Conservation (phyloP, 352 stramenopile species). For the Pseudoperonospora humuli region DNA sequence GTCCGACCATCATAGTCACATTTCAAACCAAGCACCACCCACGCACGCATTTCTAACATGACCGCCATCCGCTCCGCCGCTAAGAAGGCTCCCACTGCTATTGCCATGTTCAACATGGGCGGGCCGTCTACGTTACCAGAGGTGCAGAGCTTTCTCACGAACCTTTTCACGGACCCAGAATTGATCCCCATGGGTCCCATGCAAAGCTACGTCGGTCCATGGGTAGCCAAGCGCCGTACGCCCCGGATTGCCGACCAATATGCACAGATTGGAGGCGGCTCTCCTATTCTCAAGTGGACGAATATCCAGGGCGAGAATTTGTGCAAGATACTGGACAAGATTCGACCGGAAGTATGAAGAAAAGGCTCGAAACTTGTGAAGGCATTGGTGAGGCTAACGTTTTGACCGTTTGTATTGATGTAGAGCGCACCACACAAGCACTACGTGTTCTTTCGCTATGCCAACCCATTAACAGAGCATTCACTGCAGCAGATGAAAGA, state of each 20-base stretch:
- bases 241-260: slow-evolving; percentile 95
- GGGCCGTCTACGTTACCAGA: slow-evolving; percentile 91
- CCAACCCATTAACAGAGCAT: slow-evolving; percentile 94
- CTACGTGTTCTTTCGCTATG: slow-evolving; percentile 99
- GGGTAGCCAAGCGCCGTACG: slow-evolving; percentile 81
- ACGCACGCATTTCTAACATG: slow-evolving; percentile 6
- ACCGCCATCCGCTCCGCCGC: slow-evolving; percentile 16
- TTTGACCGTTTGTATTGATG: slow-evolving; percentile 6
- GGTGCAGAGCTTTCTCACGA: slow-evolving; percentile 96
- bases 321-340: slow-evolving; percentile 84
- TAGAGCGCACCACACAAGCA: slow-evolving; percentile 86
- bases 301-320: slow-evolving; percentile 91
- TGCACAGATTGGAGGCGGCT: slow-evolving; percentile 94
- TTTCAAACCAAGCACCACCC: slow-evolving; percentile 6
- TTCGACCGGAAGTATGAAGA: slow-evolving; percentile 60
- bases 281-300: slow-evolving; percentile 97
- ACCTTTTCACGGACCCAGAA: slow-evolving; percentile 98
- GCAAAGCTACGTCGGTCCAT: slow-evolving; percentile 78
- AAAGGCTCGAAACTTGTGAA: neutral
- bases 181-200: slow-evolving; percentile 95
- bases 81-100: slow-evolving; percentile 52
- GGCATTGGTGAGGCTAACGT: neutral
- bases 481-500: slow-evolving; percentile 93
- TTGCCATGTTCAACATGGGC: slow-evolving; percentile 96
- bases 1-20: slow-evolving; percentile 5